These are phyloP conservation scores for Colletotrichum tropicale DNA, from an alignment of 2,329 filamentous ascomycete species.

Conservation along the genomic window DNA sequence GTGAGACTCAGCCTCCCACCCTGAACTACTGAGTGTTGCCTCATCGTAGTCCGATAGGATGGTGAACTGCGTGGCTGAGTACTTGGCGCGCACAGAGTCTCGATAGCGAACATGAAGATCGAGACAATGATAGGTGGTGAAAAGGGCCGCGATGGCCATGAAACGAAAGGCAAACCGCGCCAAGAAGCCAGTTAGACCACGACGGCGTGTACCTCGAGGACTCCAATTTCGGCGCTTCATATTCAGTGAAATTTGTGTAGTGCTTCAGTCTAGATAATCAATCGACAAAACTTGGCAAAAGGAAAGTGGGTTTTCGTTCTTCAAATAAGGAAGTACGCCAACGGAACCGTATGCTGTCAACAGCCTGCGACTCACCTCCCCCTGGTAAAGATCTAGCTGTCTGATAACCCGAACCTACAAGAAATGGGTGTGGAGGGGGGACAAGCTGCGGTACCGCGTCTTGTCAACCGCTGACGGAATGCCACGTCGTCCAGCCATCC, in stretches of 20 bases:
- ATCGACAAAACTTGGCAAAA: neutral
- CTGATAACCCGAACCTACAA: neutral
- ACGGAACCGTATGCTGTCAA: neutral
- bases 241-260: neutral
- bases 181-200: neutral
- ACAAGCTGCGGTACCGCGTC: neutral
- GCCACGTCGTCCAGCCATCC: slow-evolving; percentile 13
- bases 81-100: slow-evolving; percentile 14
- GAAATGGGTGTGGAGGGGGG: neutral
- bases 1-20: neutral
- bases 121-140: slow-evolving; percentile 5
- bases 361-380: neutral
- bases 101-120: slow-evolving; percentile 15
- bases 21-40: neutral
- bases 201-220: neutral
- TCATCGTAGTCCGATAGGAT: neutral
- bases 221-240: slow-evolving; percentile 16
- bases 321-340: slow-evolving; percentile 8
- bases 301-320: neutral
- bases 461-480: neutral
- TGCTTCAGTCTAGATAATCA: neutral
- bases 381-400: neutral
- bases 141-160: neutral
- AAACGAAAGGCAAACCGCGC: neutral
- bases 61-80: slow-evolving; percentile 10